Percentiles rank a stretch among this genome's conserved stretches.
These are phyloP conservation scores for Cercospora canescens DNA, from an alignment of 2,329 filamentous ascomycete species.

Conservation along the genomic window DNA sequence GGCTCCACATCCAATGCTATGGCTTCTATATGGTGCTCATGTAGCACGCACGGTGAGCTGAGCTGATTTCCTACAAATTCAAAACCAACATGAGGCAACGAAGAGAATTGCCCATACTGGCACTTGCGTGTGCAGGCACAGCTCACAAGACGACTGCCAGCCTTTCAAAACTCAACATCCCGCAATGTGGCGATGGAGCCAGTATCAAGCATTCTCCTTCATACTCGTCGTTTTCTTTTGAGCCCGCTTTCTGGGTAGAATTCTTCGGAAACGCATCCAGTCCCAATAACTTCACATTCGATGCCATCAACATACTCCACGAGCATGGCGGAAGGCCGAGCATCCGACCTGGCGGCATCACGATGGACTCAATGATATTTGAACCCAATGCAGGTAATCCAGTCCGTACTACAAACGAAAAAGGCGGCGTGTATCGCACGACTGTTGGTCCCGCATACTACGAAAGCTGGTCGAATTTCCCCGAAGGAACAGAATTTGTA, in stretches of 20 bases:
- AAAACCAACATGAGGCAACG: not conserved
- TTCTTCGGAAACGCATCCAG: slow-evolving; percentile 32
- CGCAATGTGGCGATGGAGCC: slow-evolving; percentile 21
- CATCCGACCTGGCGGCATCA: slow-evolving; percentile 34
- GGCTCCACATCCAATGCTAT: slow-evolving; percentile 4
- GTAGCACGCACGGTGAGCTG: not conserved
- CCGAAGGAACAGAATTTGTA: slow-evolving; percentile 30
- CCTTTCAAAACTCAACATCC: slow-evolving; percentile 17
- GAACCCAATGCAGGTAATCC: slow-evolving; percentile 26
- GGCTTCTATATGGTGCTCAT: not conserved
- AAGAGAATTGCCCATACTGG: not conserved
- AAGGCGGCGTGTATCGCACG: slow-evolving; percentile 33
- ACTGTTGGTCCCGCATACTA: slow-evolving; percentile 34
- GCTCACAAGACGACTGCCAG: not conserved
- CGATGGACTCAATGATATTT: slow-evolving; percentile 36
- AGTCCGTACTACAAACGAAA: slow-evolving; percentile 27
- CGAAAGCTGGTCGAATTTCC: slow-evolving; percentile 35
- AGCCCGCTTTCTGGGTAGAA: slow-evolving; percentile 35
- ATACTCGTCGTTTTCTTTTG: slow-evolving; percentile 33
- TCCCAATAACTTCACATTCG: slow-evolving; percentile 31
- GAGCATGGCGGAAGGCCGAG: slow-evolving; percentile 31
- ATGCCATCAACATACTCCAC: slow-evolving; percentile 28
- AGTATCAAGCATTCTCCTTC: slow-evolving; percentile 31
- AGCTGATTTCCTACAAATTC: not conserved
- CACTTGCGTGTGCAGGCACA: not conserved